phyloP scores from a whole-genome alignment of 768 basidiomycete genomes.

The Russula earlei region DNA sequence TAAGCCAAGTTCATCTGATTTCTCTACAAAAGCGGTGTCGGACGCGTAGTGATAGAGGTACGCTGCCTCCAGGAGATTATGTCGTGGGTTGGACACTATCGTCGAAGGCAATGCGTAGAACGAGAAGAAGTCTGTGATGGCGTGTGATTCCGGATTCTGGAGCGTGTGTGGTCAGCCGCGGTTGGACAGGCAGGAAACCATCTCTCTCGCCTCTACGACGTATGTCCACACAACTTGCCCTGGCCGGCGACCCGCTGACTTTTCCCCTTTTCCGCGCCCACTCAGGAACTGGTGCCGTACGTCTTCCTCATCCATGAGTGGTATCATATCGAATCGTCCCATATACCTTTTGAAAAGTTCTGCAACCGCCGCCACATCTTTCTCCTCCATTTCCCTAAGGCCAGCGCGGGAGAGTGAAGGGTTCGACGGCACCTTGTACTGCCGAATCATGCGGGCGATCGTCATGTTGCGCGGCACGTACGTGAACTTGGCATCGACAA shows the following conservation, averaged over 20 bases:
- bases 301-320: slow-evolving; percentile 68
- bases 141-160: slow-evolving; percentile 72
- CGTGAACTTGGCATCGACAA: slow-evolving; percentile 86
- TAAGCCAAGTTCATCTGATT: slow-evolving; percentile 47
- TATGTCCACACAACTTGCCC: slow-evolving; percentile 94
- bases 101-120: slow-evolving; percentile 96
- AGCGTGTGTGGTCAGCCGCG: too few relatives aligned
- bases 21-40: slow-evolving; percentile 55
- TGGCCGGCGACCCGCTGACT: slow-evolving; percentile 40
- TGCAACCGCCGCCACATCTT: slow-evolving; percentile 61
- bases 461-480: slow-evolving; percentile 80
- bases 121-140: slow-evolving; percentile 92
- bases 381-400: slow-evolving; percentile 80
- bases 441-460: slow-evolving; percentile 78
- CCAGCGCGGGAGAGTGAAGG: slow-evolving; percentile 41
- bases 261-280: slow-evolving; percentile 56
- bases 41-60: slow-evolving; percentile 96
- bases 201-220: slow-evolving; percentile 88
- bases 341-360: slow-evolving; percentile 71
- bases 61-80: slow-evolving; percentile 76
- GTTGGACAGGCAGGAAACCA: too few relatives aligned
- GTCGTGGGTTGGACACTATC: slow-evolving; percentile 67
- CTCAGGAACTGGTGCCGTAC: slow-evolving; percentile 81
- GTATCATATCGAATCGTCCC: slow-evolving; percentile 76
- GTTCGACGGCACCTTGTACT: slow-evolving; percentile 54